Percentiles rank a stretch among this genome's conserved stretches.
These are phyloP conservation scores for Vigna angularis DNA, from an alignment of 306 rosid species.

Conservation along the genomic window DNA sequence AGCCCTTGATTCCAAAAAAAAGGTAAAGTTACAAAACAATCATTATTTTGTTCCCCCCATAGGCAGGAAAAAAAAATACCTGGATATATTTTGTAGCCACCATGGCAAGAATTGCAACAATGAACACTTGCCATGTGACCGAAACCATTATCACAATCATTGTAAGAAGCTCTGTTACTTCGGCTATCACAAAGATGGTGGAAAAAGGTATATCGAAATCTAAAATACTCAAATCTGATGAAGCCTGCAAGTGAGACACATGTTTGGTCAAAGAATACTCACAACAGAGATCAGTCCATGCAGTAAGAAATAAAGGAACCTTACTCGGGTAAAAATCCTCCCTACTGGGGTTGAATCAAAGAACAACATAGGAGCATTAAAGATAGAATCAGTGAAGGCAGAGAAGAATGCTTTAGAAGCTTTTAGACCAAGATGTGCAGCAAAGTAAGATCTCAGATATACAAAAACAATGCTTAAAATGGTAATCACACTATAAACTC, in stretches of 20 bases:
- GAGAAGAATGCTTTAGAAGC: constrained; percentile 66
- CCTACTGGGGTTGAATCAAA: constrained; percentile 73
- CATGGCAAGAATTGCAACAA: constrained; percentile 51
- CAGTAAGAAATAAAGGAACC: not conserved
- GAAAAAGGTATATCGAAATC: constrained; percentile 67
- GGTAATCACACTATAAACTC: constrained; percentile 57
- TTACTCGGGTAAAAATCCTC: constrained; percentile 64
- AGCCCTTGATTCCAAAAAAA: constrained; percentile 46
- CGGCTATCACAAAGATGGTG: constrained; percentile 30
- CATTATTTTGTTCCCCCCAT: not conserved
- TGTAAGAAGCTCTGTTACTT: constrained; percentile 39
- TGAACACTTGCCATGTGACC: constrained; percentile 68
- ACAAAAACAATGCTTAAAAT: constrained; percentile 52
- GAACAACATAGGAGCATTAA: constrained; percentile 56
- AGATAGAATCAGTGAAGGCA: constrained; percentile 58
- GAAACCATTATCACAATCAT: constrained; percentile 58
- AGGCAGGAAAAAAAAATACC: constrained; percentile 19
- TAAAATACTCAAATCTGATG: constrained; percentile 67
- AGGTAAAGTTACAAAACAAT: not conserved
- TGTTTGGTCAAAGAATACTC: not conserved
- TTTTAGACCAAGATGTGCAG: constrained; percentile 47
- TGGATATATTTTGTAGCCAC: constrained; percentile 57
- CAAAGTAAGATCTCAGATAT: constrained; percentile 42
- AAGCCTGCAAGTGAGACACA: constrained; percentile 54
- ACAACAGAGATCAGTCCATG: not conserved